These are phyloP conservation scores for Acanthamoeba lenticulata DNA, from an alignment of 208 protist species.

Conservation along the genomic window DNA sequence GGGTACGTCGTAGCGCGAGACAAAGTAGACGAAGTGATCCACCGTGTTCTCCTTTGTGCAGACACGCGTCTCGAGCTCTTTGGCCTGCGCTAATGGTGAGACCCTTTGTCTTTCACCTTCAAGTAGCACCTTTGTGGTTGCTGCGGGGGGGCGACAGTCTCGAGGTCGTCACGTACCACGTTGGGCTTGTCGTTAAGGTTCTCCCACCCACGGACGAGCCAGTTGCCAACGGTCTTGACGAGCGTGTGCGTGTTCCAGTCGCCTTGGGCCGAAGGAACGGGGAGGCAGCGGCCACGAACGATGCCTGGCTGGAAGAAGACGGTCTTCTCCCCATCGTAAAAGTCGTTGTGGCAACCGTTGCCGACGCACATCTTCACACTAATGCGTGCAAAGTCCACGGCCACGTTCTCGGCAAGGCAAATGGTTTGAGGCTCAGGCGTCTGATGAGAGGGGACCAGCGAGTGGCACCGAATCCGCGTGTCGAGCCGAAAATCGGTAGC, in stretches of 20 bases:
- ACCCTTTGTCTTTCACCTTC: too few species aligned
- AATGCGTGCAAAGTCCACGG: neutral
- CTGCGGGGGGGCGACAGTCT: too few species aligned
- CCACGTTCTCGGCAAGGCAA: neutral
- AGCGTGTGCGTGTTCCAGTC: neutral
- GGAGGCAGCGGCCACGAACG: neutral
- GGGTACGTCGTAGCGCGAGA: constrained; percentile 44
- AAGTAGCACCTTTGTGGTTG: too few species aligned
- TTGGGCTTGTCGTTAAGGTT: neutral
- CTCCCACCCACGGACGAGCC: constrained; percentile 42
- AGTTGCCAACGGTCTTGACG: constrained; percentile 50
- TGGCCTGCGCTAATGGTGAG: neutral
- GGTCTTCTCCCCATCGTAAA: constrained; percentile 51
- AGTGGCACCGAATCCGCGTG: constrained; percentile 8
- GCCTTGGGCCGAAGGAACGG: neutral
- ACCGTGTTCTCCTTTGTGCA: constrained; percentile 59
- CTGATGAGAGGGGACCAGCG: neutral
- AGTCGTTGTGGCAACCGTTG: constrained; percentile 18
- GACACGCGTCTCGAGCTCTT: neutral
- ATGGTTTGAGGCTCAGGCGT: neutral
- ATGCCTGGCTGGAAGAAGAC: neutral
- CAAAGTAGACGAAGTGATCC: constrained; percentile 49
- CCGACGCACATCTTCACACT: neutral
- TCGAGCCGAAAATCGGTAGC: neutral
- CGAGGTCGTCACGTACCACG: neutral